These are phyloP conservation scores for Colletotrichum costaricense DNA, from an alignment of 2,329 filamentous ascomycete genomes.

Conservation along the genomic window DNA sequence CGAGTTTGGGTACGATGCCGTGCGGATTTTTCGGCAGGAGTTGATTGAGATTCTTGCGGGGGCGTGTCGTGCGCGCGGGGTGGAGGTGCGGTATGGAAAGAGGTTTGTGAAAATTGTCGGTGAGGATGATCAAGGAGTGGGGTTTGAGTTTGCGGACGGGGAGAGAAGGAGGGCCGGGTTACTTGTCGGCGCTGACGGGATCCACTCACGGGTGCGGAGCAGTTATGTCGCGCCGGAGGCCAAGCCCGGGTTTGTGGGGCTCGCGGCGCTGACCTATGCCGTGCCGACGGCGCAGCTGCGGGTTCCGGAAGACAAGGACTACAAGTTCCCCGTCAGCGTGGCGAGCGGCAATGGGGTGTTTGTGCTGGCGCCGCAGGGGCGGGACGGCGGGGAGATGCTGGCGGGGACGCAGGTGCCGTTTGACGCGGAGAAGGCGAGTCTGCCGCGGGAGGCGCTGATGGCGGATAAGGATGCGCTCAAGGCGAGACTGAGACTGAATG, in stretches of 20 bases:
- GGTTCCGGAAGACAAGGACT: slow-evolving; percentile 43
- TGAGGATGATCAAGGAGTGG: slow-evolving; percentile 53
- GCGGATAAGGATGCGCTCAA: slow-evolving; percentile 51
- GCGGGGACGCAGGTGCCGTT: slow-evolving; percentile 54
- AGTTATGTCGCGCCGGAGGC: slow-evolving; percentile 61
- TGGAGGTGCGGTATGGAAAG: slow-evolving; percentile 57
- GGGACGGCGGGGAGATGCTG: slow-evolving; percentile 52
- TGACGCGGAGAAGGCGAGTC: slow-evolving; percentile 47
- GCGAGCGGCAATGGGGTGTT: slow-evolving; percentile 58
- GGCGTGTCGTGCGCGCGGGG: slow-evolving; percentile 39
- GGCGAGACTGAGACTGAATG: slow-evolving; percentile 47
- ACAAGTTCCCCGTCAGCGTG: slow-evolving; percentile 55
- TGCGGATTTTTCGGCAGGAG: slow-evolving; percentile 66
- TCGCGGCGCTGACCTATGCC: slow-evolving; percentile 51
- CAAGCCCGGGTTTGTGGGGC: slow-evolving; percentile 61
- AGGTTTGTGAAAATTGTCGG: slow-evolving; percentile 54
- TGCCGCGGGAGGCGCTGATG: slow-evolving; percentile 54
- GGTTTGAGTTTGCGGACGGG: slow-evolving; percentile 60
- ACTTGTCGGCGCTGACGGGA: slow-evolving; percentile 69
- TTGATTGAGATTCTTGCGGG: slow-evolving; percentile 54
- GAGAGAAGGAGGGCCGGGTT: slow-evolving; percentile 50
- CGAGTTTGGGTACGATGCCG: slow-evolving; percentile 62
- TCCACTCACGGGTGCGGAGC: slow-evolving; percentile 64
- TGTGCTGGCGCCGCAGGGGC: slow-evolving; percentile 58
- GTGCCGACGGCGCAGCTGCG: slow-evolving; percentile 51